Conservation (phyloP, 1,284 basidiomycete species). For the Inonotus obliquus region DNA sequence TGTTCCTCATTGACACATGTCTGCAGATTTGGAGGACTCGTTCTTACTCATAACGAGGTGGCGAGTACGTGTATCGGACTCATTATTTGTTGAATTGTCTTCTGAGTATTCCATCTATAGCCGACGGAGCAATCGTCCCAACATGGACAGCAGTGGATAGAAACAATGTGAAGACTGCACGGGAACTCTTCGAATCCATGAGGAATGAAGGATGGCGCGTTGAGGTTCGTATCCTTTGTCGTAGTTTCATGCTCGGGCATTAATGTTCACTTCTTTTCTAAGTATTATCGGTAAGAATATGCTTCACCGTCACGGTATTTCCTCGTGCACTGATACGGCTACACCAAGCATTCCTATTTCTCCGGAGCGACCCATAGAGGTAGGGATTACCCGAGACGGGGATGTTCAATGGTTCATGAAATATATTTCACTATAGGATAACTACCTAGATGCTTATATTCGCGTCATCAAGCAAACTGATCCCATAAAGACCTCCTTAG, state of each 20-base stretch:
- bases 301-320: not conserved
- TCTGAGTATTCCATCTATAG: slow-evolving; percentile 37
- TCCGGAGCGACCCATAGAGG: slow-evolving; percentile 83
- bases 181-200: slow-evolving; percentile 84
- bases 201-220: slow-evolving; percentile 85
- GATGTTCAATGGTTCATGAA: slow-evolving; percentile 21
- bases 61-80: slow-evolving; percentile 36
- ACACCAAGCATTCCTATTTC: slow-evolving; percentile 83
- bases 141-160: slow-evolving; percentile 94
- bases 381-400: slow-evolving; percentile 22
- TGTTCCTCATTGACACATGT: slow-evolving; percentile 10
- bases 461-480: slow-evolving; percentile 79
- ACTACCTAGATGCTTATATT: slow-evolving; percentile 92
- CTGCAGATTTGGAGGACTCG: slow-evolving; percentile 78
- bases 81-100: not conserved
- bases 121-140: slow-evolving; percentile 80
- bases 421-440: slow-evolving; percentile 49
- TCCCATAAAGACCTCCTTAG: slow-evolving; percentile 77
- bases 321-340: not conserved
- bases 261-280: slow-evolving; percentile 4
- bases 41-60: slow-evolving; percentile 92
- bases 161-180: slow-evolving; percentile 80
- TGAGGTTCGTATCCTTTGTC: slow-evolving; percentile 50
- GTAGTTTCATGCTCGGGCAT: not conserved
- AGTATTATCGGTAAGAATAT: slow-evolving; percentile 58